Evolutionary conservation across 2,329 filamentous ascomycete genomes (phyloP).

Genomic region (Tolypocladium endophyticum): DNA sequence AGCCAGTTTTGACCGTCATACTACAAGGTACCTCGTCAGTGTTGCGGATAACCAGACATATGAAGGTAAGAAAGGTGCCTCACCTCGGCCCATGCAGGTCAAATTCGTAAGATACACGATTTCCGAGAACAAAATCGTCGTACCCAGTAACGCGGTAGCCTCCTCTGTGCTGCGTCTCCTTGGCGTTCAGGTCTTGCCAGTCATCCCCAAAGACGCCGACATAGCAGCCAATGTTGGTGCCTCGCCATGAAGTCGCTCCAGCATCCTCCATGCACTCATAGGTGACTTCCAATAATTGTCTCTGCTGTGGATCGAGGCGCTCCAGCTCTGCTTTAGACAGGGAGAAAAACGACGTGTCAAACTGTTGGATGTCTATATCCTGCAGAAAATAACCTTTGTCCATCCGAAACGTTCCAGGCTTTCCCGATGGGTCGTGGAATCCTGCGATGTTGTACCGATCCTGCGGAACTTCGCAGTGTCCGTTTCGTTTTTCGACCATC

Average conservation of each 20-base stretch:
- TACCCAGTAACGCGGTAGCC: conserved; percentile 13
- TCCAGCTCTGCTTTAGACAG: conserved; percentile 15
- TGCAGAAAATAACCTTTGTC: conserved; percentile 15
- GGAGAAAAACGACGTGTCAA: conserved; percentile 15
- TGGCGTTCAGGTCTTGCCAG: conserved; percentile 2
- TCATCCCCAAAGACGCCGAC: conserved; percentile 8
- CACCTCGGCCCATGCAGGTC: conserved; percentile 10
- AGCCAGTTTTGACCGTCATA: conserved; percentile 20
- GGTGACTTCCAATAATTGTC: conserved; percentile 17
- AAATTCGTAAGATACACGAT: conserved; percentile 19
- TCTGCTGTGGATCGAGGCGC: conserved; percentile 19
- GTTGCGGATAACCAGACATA: not conserved
- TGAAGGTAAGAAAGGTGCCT: not conserved
- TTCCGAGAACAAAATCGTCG: conserved; percentile 14
- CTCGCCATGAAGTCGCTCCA: conserved; percentile 1
- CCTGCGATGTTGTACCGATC: conserved; percentile 7
- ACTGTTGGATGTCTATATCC: conserved; percentile 7
- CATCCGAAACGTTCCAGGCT: conserved; percentile 1
- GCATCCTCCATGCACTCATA: conserved; percentile 7
- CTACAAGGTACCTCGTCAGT: not conserved
- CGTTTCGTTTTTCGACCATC: conserved; percentile 8
- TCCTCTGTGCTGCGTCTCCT: conserved; percentile 3
- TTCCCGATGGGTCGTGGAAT: conserved; percentile 4
- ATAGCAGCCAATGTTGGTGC: conserved; percentile 4
- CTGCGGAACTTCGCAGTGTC: conserved; percentile 4